phyloP scores from a whole-genome alignment of 2,329 filamentous ascomycete species.

The Beauveria rudraprayagi region DNA sequence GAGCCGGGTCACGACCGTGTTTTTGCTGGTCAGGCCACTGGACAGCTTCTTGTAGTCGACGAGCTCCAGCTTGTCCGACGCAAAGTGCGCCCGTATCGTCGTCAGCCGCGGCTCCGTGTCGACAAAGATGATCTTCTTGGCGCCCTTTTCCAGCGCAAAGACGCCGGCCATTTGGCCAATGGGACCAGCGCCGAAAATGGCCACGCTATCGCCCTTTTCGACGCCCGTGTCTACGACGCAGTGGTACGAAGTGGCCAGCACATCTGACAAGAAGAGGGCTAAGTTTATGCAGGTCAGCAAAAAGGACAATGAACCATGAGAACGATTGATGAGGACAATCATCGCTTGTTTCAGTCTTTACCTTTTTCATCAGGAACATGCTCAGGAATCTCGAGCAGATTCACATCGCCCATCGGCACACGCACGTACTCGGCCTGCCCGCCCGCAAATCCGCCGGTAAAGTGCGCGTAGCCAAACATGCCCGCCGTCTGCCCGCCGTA shows the following conservation, averaged over 20 bases:
- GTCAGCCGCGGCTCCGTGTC: conserved; percentile 65
- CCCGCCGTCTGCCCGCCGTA: conserved; percentile 71
- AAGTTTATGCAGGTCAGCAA: not conserved
- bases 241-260: conserved; percentile 72
- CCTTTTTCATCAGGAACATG: conserved; percentile 77
- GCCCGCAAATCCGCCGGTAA: conserved; percentile 80
- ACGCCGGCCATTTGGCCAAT: conserved; percentile 78
- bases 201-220: conserved; percentile 67
- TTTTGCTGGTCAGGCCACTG: conserved; percentile 47
- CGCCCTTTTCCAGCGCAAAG: conserved; percentile 68
- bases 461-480: conserved; percentile 67
- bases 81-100: conserved; percentile 56
- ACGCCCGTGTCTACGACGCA: conserved; percentile 76
- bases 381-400: conserved; percentile 70
- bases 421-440: conserved; percentile 83
- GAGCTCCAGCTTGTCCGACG: conserved; percentile 50
- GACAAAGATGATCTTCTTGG: conserved; percentile 68
- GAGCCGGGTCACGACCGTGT: conserved; percentile 60
- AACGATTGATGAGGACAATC: no score
- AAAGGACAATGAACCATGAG: no score
- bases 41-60: conserved; percentile 59
- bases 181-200: conserved; percentile 78
- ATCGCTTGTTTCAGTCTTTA: conserved; percentile 7
- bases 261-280: conserved; percentile 70
- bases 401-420: conserved; percentile 73